phyloP scores from a whole-genome alignment of 108 stramenopile species.

The Licmophora abbreviata region DNA sequence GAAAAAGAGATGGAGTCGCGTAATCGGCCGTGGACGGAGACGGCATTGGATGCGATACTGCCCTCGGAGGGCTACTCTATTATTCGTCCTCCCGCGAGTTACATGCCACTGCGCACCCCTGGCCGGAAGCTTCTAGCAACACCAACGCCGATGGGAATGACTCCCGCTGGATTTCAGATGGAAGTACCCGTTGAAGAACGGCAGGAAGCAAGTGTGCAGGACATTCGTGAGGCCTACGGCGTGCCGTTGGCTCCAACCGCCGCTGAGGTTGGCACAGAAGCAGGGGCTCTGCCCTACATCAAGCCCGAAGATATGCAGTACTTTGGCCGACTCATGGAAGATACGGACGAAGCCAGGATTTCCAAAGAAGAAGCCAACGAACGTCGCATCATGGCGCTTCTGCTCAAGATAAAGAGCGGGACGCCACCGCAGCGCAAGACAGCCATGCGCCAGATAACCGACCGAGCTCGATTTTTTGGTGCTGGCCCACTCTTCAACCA shows the following conservation, averaged over 20 bases:
- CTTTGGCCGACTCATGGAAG: conserved; percentile 94
- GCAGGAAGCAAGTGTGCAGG: conserved; percentile 58
- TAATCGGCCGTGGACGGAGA: conserved; percentile 94
- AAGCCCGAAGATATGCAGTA: conserved; percentile 99
- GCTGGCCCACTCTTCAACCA: conserved; percentile 95
- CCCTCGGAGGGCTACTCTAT: conserved; percentile 85
- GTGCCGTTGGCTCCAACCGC: conserved; percentile 71
- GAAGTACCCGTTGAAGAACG: conserved; percentile 84
- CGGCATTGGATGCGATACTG: conserved; percentile 92
- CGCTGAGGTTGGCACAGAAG: conserved; percentile 40
- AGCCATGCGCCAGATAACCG: conserved; percentile 97
- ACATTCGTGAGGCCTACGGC: conserved; percentile 90
- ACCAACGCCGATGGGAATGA: conserved; percentile 77
- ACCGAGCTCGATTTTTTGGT: conserved; percentile 91
- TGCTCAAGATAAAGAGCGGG: conserved; percentile 98
- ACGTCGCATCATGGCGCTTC: conserved; percentile 83
- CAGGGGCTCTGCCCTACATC: conserved; percentile 86
- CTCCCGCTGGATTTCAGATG: conserved; percentile 90
- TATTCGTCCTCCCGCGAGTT: conserved; percentile 82
- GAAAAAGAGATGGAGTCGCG: conserved; percentile 94
- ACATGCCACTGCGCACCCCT: conserved; percentile 92
- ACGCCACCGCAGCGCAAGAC: conserved; percentile 98
- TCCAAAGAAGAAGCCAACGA: conserved; percentile 79
- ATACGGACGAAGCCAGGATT: conserved; percentile 61
- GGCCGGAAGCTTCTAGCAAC: conserved; percentile 85